Evolutionary conservation across 768 basidiomycete species (phyloP).

Genomic region (Leucosporidium creatinivorum): DNA sequence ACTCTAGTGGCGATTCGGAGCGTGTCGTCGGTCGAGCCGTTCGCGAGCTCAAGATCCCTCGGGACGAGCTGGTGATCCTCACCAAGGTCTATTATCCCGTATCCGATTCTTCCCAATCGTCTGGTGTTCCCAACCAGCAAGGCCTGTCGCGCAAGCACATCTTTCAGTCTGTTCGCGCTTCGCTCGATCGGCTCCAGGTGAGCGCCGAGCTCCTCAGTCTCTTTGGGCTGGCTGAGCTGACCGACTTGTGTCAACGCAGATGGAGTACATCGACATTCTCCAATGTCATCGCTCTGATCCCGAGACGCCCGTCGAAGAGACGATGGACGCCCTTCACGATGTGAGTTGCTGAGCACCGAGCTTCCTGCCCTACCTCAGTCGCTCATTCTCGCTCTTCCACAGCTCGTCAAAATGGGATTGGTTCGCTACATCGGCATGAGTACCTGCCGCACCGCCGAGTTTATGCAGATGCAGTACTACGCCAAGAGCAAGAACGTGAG

Average conservation of each 20-base stretch:
- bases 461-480: constrained; percentile 24
- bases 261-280: constrained; percentile 64
- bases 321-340: constrained; percentile 46
- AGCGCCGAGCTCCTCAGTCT: too few species aligned
- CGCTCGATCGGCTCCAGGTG: constrained; percentile 48
- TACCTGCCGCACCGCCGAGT: constrained; percentile 43
- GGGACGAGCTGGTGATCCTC: constrained; percentile 69
- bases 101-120: too few species aligned
- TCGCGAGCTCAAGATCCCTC: constrained; percentile 58
- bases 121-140: constrained; percentile 53
- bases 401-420: constrained; percentile 40
- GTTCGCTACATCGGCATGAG: constrained; percentile 46
- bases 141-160: constrained; percentile 53
- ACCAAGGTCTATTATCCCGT: constrained; percentile 51
- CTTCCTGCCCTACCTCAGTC: neutral
- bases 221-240: neutral
- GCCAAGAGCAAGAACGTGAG: constrained; percentile 1
- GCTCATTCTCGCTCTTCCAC: too few species aligned
- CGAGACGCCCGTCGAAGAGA: constrained; percentile 53
- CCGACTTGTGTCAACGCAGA: constrained; percentile 10
- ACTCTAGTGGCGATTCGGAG: constrained; percentile 62
- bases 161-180: constrained; percentile 53
- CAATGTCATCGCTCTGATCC: constrained; percentile 54
- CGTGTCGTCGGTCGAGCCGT: constrained; percentile 63
- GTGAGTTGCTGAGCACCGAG: constrained; percentile 2